Evolutionary conservation across 805 yeast species (phyloP).

Genomic region (Tetrapisispora iriomotensis): DNA sequence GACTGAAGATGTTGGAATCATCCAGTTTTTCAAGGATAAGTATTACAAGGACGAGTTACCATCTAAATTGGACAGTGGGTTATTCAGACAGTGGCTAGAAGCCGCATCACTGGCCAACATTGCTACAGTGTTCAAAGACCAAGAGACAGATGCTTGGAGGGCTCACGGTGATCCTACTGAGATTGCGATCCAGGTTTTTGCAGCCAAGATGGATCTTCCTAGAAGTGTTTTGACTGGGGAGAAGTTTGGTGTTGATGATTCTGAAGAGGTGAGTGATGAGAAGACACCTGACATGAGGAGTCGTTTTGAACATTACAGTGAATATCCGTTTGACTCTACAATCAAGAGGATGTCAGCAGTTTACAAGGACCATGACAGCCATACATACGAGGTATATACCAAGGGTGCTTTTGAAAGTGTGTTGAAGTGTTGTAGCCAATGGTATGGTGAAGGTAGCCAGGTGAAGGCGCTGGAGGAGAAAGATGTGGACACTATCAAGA

Average conservation of each 20-base stretch:
- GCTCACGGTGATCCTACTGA: constrained; percentile 89
- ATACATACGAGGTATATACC: constrained; percentile 49
- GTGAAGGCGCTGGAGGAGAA: constrained; percentile 44
- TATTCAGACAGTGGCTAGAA: constrained; percentile 43
- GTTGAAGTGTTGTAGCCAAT: constrained; percentile 49
- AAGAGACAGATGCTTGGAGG: constrained; percentile 45
- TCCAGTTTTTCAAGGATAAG: constrained; percentile 16
- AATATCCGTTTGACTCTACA: constrained; percentile 75
- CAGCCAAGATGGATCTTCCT: constrained; percentile 44
- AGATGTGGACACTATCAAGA: constrained; percentile 36
- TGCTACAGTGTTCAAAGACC: constrained; percentile 50
- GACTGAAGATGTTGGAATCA: constrained; percentile 24
- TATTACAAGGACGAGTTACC: constrained; percentile 13
- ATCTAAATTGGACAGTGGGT: constrained; percentile 9
- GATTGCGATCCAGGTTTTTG: constrained; percentile 75
- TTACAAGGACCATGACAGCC: constrained; percentile 47
- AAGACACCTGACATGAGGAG: constrained; percentile 2
- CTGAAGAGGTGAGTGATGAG: constrained; percentile 37
- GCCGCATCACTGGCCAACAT: constrained; percentile 74
- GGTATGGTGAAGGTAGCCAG: constrained; percentile 45
- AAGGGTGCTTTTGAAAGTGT: constrained; percentile 89
- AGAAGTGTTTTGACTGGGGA: constrained; percentile 37
- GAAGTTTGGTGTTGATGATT: constrained; percentile 15
- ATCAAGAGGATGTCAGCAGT: constrained; percentile 83
- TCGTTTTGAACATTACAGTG: constrained; percentile 46